Conservation (phyloP, 306 rosid species). For the Dryas drummondii region DNA sequence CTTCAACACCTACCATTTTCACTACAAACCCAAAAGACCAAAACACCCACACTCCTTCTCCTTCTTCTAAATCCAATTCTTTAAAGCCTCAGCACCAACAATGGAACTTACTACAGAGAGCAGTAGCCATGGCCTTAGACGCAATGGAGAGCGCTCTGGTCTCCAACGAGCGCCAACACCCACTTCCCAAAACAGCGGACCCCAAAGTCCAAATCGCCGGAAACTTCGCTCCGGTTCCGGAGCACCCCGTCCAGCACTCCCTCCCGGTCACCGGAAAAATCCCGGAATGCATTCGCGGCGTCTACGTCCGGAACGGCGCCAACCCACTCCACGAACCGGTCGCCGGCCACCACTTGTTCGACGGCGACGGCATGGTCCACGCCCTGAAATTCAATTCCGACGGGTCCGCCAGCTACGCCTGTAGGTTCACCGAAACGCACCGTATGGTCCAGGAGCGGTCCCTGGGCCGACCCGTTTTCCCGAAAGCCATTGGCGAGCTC, state of each 20-base stretch:
- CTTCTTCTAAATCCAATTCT: not conserved
- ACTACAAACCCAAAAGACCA: conserved; percentile 10
- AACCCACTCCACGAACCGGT: conserved; percentile 80
- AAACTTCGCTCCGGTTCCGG: conserved; percentile 88
- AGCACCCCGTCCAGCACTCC: conserved; percentile 37
- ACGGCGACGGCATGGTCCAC: conserved; percentile 98
- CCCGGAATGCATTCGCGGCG: conserved; percentile 75
- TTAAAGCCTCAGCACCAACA: conserved; percentile 16
- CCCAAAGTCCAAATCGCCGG: conserved; percentile 90
- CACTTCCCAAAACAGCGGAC: conserved; percentile 88
- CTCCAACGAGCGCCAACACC: conserved; percentile 48
- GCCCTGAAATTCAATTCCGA: conserved; percentile 50
- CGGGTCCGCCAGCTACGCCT: conserved; percentile 61
- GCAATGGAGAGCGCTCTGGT: conserved; percentile 54
- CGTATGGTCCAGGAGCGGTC: conserved; percentile 65
- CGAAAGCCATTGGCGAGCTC: conserved; percentile 94
- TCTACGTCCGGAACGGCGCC: conserved; percentile 88
- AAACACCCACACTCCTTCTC: not conserved
- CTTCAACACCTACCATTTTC: not conserved
- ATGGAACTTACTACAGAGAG: conserved; percentile 59
- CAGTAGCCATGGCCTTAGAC: conserved; percentile 60
- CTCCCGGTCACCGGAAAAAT: conserved; percentile 60
- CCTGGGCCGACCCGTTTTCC: conserved; percentile 75
- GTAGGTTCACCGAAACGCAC: conserved; percentile 82
- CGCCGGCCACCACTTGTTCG: conserved; percentile 95